Evolutionary conservation across 2,329 filamentous ascomycete species (phyloP), one percentile per base, ranked within the genome.

Genomic region (Alternaria hordeiaustralica): DNA sequence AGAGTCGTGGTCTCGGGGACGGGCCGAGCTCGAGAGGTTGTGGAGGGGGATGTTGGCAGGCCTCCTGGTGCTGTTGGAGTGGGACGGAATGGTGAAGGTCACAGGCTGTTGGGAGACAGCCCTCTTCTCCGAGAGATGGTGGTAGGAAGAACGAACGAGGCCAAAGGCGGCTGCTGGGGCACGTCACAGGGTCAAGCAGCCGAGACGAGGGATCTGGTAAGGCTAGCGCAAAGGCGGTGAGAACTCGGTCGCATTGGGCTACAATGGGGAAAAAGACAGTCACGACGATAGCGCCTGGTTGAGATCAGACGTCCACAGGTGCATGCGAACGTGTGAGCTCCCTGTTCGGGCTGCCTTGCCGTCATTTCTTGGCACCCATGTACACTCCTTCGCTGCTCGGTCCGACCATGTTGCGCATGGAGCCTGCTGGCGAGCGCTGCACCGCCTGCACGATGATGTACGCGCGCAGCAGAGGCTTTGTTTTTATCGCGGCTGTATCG

Each of bases 21-120:
- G 78, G 64, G 79, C 71, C 61, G 81, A 85, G 79, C 75, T 80
- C 55, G 83, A 82, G 69, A 97, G 85, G 75, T 90, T 91, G 81
- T 92, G 92, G 77, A 97, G 87, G 75, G 94, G 94, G 80, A 97
- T 97, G 83, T 92, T 93, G 83, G 92, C 92, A 80, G 92, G 89
- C 84, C 90, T 89, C 82, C 86, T 87, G 75, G 82, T 80, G 71
- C 85, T 85, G 71, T 82, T 86, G 87, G 87, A 84, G 71, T 89
- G 85, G 71, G 89, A 86, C 89, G 92, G 88, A 97, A 97, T 97
- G 83, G 89, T 97, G 93, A 86, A 84, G 75, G 78, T 65, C 60
- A 71, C 70, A 80, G 86, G 92, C 92, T 94, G 91, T 87, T 68
- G 71, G 71, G 78, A 80, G 78, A 41, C 77, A 80, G 78, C 77